Conservation (phyloP, 306 rosid genomes). For the Hippophae rhamnoides region DNA sequence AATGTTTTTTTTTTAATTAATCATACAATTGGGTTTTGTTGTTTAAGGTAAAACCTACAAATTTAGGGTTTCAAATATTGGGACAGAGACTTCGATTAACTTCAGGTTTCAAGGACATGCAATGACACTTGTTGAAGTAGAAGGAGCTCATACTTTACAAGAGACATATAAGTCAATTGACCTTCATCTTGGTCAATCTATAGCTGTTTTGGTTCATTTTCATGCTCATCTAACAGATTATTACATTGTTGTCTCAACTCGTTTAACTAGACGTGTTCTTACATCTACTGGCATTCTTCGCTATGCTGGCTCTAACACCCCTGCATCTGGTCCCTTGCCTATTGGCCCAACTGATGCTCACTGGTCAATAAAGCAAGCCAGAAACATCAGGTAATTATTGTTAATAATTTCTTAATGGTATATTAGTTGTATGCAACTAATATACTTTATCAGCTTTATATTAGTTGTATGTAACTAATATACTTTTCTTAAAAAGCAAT, state of each 20-base stretch:
- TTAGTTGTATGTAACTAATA: too few species aligned
- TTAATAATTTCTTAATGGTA: too few species aligned
- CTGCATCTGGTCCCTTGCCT: constrained; percentile 44
- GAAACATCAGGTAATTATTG: constrained; percentile 71
- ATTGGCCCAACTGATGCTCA: constrained; percentile 39
- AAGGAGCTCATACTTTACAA: constrained; percentile 74
- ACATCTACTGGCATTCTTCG: constrained; percentile 41
- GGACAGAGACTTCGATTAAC: constrained; percentile 60
- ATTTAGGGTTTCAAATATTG: constrained; percentile 61
- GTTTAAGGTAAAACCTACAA: constrained; percentile 69
- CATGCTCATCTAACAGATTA: constrained; percentile 24
- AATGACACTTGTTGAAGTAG: constrained; percentile 66
- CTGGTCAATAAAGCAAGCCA: constrained; percentile 74
- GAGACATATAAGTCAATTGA: constrained; percentile 54
- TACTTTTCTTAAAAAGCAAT: too few species aligned
- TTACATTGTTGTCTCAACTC: constrained; percentile 46
- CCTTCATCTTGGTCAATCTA: constrained; percentile 68
- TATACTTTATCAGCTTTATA: too few species aligned
- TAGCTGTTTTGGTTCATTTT: constrained; percentile 46
- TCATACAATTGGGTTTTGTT: not conserved
- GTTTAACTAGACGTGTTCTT: constrained; percentile 38
- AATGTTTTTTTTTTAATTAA: too few species aligned
- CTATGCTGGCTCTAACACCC: constrained; percentile 43
- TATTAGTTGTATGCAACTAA: too few species aligned
- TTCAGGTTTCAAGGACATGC: constrained; percentile 57